Evolutionary conservation across 306 rosid species (phyloP).

Genomic region (Prunus fruticosa): DNA sequence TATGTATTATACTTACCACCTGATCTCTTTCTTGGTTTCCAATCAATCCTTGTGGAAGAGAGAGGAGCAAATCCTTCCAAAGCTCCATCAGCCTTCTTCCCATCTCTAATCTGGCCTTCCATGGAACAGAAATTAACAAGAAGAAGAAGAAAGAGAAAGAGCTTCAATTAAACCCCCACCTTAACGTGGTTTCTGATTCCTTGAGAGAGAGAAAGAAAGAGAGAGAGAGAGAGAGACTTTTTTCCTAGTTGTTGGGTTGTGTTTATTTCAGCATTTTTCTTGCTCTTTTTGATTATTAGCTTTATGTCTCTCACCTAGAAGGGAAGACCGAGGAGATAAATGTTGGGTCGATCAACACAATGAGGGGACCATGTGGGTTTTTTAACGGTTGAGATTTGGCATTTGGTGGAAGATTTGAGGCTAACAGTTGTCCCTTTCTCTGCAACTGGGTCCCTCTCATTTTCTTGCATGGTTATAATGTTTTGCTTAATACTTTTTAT

Average conservation of each 20-base stretch:
- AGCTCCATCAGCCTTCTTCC: slow-evolving; percentile 45
- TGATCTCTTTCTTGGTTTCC: slow-evolving; percentile 91
- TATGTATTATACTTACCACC: slow-evolving; percentile 33
- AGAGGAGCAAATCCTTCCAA: slow-evolving; percentile 68
- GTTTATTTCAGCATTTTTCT: slow-evolving; percentile 5
- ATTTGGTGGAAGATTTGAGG: slow-evolving; percentile 36
- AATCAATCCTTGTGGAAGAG: slow-evolving; percentile 60
- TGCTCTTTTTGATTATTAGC: neutral
- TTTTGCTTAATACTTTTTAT: neutral
- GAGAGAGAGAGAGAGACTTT: neutral
- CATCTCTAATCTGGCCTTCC: slow-evolving; percentile 36
- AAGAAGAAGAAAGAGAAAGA: neutral
- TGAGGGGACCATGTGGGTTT: slow-evolving; percentile 24
- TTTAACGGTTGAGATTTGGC: slow-evolving; percentile 60
- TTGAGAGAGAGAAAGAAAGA: neutral
- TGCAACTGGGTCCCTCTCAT: slow-evolving; percentile 13
- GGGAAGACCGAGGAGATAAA: slow-evolving; percentile 17
- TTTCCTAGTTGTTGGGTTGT: neutral
- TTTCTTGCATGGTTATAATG: neutral
- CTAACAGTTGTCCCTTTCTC: slow-evolving; percentile 26
- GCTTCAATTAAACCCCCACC: neutral
- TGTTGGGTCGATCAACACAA: slow-evolving; percentile 5
- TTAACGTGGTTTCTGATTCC: neutral
- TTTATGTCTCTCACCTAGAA: slow-evolving; percentile 22
- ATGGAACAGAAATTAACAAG: slow-evolving; percentile 15